Conservation (phyloP, 495 filamentous ascomycete species). For the Schizothecium vesticola region DNA sequence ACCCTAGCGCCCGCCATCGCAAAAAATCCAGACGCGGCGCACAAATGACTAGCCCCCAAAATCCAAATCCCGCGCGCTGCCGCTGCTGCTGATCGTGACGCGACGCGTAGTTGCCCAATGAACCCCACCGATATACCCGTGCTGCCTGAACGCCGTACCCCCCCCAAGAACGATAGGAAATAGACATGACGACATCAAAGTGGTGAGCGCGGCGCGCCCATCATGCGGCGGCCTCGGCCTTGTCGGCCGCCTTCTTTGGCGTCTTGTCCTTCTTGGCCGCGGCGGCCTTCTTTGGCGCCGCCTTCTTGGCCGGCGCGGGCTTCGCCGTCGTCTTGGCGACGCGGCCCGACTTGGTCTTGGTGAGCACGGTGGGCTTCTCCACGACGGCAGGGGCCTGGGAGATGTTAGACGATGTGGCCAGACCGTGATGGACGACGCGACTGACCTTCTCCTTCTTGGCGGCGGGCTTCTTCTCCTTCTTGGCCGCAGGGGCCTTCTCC, state of each 20-base stretch:
- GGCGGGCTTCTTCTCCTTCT: slow-evolving; percentile 50
- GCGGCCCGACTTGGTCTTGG: slow-evolving; percentile 88
- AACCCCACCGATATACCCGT: not conserved
- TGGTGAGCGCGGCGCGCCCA: not conserved
- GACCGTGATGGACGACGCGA: not conserved
- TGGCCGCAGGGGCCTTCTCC: slow-evolving; percentile 37
- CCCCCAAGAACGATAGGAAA: slow-evolving; percentile 1
- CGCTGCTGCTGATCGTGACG: not conserved
- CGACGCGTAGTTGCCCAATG: not conserved
- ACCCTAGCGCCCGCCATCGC: not conserved
- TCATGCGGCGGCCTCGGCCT: slow-evolving; percentile 30
- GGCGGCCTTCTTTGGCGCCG: slow-evolving; percentile 58
- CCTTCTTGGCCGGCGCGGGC: slow-evolving; percentile 58
- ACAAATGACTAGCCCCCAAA: not conserved
- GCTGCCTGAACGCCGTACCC: not conserved
- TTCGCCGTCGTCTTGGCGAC: slow-evolving; percentile 64
- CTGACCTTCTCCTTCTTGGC: slow-evolving; percentile 36
- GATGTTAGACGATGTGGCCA: not conserved
- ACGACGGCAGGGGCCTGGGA: slow-evolving; percentile 48
- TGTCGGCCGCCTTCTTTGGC: slow-evolving; percentile 52
- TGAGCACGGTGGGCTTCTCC: slow-evolving; percentile 63
- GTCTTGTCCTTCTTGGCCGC: slow-evolving; percentile 58
- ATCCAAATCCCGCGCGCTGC: not conserved
- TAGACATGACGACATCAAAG: slow-evolving; percentile 23
- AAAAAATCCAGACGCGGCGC: not conserved